These are phyloP conservation scores for Penicillium sp. DNA, from an alignment of 2,329 filamentous ascomycete genomes.

Conservation along the genomic window DNA sequence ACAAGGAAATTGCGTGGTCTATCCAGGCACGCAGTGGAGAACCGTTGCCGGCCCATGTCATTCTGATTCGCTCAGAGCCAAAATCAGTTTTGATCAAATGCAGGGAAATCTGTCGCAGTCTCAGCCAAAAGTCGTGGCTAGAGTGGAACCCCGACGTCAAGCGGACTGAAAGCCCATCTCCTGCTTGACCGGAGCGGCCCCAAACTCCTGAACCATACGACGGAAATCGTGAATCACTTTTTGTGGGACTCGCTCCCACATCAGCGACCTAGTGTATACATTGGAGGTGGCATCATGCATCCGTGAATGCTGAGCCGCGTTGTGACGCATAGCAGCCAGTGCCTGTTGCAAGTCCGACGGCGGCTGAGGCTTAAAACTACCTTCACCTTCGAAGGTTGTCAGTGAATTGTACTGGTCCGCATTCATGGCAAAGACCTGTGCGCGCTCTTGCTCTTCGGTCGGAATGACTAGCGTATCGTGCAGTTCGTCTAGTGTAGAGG, in stretches of 20 bases:
- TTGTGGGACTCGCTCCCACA: conserved; percentile 90
- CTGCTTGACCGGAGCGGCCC: conserved; percentile 34
- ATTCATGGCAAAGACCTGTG: conserved; percentile 84
- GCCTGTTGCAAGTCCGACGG: conserved; percentile 58
- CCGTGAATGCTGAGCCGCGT: conserved; percentile 61
- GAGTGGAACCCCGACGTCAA: neutral
- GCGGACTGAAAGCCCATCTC: conserved; percentile 24
- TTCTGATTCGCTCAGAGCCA: conserved; percentile 3
- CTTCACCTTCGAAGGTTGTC: conserved; percentile 63
- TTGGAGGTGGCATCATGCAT: conserved; percentile 65
- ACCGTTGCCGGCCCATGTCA: conserved; percentile 11
- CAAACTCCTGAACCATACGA: conserved; percentile 81
- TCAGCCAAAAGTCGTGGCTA: neutral
- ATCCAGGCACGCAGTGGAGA: conserved; percentile 18
- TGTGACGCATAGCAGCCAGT: conserved; percentile 73
- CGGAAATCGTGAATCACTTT: conserved; percentile 93
- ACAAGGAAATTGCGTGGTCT: conserved; percentile 16
- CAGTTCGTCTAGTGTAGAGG: conserved; percentile 60
- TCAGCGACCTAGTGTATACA: conserved; percentile 86
- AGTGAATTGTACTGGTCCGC: conserved; percentile 86
- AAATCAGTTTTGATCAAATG: neutral
- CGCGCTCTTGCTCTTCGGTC: conserved; percentile 79
- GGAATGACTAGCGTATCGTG: conserved; percentile 70
- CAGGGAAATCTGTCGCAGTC: neutral
- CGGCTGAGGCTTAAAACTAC: conserved; percentile 40